Conservation (phyloP, 768 basidiomycete species). For the Lactarius sanguifluus region DNA sequence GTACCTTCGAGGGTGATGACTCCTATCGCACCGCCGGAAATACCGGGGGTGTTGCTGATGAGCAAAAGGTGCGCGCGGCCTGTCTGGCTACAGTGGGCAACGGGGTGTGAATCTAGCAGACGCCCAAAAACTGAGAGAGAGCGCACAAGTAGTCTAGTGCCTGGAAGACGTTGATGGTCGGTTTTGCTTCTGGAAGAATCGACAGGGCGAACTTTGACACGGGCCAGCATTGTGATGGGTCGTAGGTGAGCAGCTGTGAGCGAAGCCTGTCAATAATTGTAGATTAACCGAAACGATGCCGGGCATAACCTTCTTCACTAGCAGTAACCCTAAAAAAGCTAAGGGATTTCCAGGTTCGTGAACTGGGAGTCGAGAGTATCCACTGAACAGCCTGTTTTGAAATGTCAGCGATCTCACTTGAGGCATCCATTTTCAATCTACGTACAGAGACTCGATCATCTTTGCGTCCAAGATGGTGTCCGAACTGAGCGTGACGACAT, state of each 20-base stretch:
- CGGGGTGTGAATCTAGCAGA: not conserved
- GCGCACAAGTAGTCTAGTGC: constrained; percentile 88
- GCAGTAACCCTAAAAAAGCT: constrained; percentile 77
- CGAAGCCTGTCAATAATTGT: not conserved
- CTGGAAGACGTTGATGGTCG: constrained; percentile 91
- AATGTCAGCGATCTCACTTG: constrained; percentile 8
- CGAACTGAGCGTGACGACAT: constrained; percentile 75
- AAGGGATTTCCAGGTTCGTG: constrained; percentile 68
- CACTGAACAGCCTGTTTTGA: constrained; percentile 59
- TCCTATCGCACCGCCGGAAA: constrained; percentile 81
- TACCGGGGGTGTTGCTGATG: constrained; percentile 80
- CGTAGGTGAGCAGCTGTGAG: constrained; percentile 78
- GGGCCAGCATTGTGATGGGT: constrained; percentile 74
- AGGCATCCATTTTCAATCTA: not conserved
- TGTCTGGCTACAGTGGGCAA: constrained; percentile 61
- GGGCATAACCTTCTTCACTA: constrained; percentile 74
- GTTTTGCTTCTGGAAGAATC: constrained; percentile 85
- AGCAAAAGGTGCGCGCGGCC: constrained; percentile 91
- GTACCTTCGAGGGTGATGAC: constrained; percentile 86
- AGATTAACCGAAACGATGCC: not conserved
- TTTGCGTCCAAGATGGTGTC: constrained; percentile 79
- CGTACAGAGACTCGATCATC: constrained; percentile 75
- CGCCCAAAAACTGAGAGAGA: not conserved
- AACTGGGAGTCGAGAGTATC: constrained; percentile 91
- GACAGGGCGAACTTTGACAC: constrained; percentile 76